Conservation (phyloP, 1,284 basidiomycete species). For the Austroboletus niveus region DNA sequence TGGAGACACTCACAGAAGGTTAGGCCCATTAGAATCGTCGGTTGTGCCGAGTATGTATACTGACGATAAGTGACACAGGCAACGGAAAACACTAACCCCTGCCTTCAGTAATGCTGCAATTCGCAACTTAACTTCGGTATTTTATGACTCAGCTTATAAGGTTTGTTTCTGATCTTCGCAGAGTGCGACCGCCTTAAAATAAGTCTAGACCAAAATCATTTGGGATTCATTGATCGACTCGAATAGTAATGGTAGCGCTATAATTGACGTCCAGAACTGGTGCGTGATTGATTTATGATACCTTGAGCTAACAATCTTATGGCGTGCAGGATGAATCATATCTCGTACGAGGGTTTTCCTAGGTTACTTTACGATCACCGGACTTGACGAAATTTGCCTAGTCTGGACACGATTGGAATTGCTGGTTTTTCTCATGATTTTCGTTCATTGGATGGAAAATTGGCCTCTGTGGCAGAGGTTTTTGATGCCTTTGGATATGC, state of each 20-base stretch:
- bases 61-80: slow-evolving; percentile 29
- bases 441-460: slow-evolving; percentile 47
- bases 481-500: slow-evolving; percentile 40
- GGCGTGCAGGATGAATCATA: slow-evolving; percentile 46
- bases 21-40: not conserved
- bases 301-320: no score
- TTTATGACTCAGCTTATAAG: not conserved
- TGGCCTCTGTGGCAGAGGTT: slow-evolving; percentile 42
- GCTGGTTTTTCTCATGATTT: slow-evolving; percentile 63
- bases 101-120: slow-evolving; percentile 49
- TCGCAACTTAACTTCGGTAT: slow-evolving; percentile 37
- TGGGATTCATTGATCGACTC: slow-evolving; percentile 52
- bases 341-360: slow-evolving; percentile 39
- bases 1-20: slow-evolving; percentile 27
- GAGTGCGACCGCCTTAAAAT: not conserved
- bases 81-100: slow-evolving; percentile 45
- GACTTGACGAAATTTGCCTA: slow-evolving; percentile 31
- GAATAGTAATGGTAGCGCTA: slow-evolving; percentile 16
- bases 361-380: slow-evolving; percentile 7
- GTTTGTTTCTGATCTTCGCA: not conserved
- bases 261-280: slow-evolving; percentile 52
- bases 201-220: slow-evolving; percentile 13
- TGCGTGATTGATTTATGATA: slow-evolving; percentile 2
- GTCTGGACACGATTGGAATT: slow-evolving; percentile 59
- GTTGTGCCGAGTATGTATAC: no score